Evolutionary conservation across 78 protist species (phyloP), one percentile per base, ranked within the genome.

Genomic region (Mastigamoeba balamuthi): DNA sequence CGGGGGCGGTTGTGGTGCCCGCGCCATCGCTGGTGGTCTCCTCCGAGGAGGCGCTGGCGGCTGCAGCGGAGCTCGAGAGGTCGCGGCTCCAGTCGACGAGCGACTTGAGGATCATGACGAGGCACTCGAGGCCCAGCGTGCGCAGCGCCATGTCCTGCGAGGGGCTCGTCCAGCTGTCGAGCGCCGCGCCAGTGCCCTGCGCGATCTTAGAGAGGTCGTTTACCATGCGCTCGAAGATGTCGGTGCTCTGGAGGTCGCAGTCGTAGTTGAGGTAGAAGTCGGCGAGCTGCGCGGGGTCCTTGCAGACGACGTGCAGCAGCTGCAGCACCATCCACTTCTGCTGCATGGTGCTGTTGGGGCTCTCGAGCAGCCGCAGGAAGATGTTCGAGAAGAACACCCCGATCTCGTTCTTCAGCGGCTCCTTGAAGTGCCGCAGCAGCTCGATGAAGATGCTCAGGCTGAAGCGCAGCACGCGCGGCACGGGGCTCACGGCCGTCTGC

Each of bases 191-290:
- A 8, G 75, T 66, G 1, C 82, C 71, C 53, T 92, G 95, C 6
- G 86, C 86, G 8, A 91, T 78, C 27, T 76, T 64, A n/a, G 87
- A 76, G n/a, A 95, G 43, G 67, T 86, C 77, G 74, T 85, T 75
- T 63, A 91, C 72, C n/a, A 88, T 81, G 58, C 69, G 28, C 58
- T 88, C 94, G 78, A 91, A 88, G 28, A 96, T 77, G 71, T 94
- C 90, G 28, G 43, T 74, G n/a, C 69, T 30, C 23, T 72, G n/a
- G 42, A 93, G 7, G 68, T 79, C 94, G 75, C 99, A 95, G 85
- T 96, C 99, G 84, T 96, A 96, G 84, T 96, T 96, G 68, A 95
- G 74, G 68, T 82, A 96, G 8, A 94, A 72, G 36, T 94, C 97
- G 6, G 90, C 84, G 29, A 96, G 6, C 5, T 86, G 84, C 76